A percentile compares a stretch with the other conserved stretches of the same genome.
These are phyloP conservation scores for Allium fistulosum DNA, from an alignment of 106 monocot genomes.

Conservation along the genomic window DNA sequence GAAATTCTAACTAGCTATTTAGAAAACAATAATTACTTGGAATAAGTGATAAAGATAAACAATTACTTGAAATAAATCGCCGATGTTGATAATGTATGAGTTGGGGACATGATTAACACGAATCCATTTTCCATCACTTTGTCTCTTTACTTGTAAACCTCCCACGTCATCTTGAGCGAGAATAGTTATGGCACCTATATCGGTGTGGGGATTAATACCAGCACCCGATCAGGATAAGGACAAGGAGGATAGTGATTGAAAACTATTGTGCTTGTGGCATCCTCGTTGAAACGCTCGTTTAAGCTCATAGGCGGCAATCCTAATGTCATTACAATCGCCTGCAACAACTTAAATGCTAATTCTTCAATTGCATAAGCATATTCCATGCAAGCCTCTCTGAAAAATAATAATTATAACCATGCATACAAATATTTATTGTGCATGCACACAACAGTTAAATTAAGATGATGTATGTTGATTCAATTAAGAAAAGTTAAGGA, in stretches of 20 bases:
- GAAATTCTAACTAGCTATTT: too few relatives aligned
- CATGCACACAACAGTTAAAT: background rate
- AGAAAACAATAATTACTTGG: too few relatives aligned
- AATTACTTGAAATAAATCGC: conserved; percentile 60
- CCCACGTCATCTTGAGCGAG: conserved; percentile 52
- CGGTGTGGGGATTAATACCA: conserved; percentile 81
- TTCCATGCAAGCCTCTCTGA: conserved; percentile 33
- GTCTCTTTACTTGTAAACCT: conserved; percentile 54
- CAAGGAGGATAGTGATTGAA: conserved; percentile 74
- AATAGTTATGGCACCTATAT: conserved; percentile 47
- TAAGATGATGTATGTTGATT: background rate
- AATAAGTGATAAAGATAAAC: too few relatives aligned
- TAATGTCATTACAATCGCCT: conserved; percentile 42
- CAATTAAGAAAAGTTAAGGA: background rate
- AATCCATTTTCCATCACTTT: conserved; percentile 51
- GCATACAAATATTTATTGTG: background rate
- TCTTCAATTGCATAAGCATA: conserved; percentile 27
- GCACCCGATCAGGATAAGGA: conserved; percentile 46
- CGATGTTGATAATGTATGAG: conserved; percentile 66
- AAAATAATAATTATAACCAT: background rate
- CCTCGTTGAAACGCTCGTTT: conserved; percentile 32
- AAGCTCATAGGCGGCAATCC: conserved; percentile 30
- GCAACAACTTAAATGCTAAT: conserved; percentile 36
- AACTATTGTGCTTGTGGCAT: conserved; percentile 31
- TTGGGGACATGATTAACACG: conserved; percentile 56